Evolutionary conservation across 2,329 filamentous ascomycete species (phyloP), one percentile per base, ranked within the genome.

Genomic region (Orbilia oligospora): DNA sequence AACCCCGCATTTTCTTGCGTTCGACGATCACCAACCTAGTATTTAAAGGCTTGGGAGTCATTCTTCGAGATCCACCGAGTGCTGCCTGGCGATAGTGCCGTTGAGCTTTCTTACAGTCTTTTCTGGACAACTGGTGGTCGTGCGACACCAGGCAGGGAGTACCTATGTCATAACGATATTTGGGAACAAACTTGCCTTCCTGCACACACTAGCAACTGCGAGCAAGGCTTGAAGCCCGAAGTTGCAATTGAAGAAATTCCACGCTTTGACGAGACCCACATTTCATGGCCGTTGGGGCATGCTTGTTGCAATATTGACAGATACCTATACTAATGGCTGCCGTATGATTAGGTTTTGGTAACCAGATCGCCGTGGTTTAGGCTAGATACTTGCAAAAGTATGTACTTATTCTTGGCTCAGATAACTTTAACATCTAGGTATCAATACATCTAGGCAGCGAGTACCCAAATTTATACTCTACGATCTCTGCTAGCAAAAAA

Each of bases 1-100:
- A 67, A 49, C 44, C 58, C 49, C 69, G 58, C 69, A 58, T 72
- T 72, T 72, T 41, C 55, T 66, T 41, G 53, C 44, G 30, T 71
- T 65, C 20, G 8, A 63, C 18, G 24, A 33, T 61, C 22, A 14
- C 36, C 51, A 36, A 1, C 49, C 9, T 27, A 8, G 49, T 27
- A n/a, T 14, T 22, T 33, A 24, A 38, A n/a, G 30, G 36, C 24
- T 49, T 49, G 55, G 48, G 27, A 27, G 36, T 48, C 22, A 22
- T 36, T 22, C n/a, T 18, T 30, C 22, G 16, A 41, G 46, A 55
- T 55, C 49, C 38, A 30, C 49, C 48, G 24, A 69, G 67, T 71
- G 67, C 67, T 71, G 67, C 67, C 67, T 71, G 67, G 20, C 44
- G 6, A 3, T 51, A 71, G 46, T 36, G 44, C 24, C 30, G 22